Percentiles rank a stretch among this genome's conserved stretches.
Evolutionary conservation across 192 early-diverging fungal species (phyloP).

Genomic region (Backusella macrospora): DNA sequence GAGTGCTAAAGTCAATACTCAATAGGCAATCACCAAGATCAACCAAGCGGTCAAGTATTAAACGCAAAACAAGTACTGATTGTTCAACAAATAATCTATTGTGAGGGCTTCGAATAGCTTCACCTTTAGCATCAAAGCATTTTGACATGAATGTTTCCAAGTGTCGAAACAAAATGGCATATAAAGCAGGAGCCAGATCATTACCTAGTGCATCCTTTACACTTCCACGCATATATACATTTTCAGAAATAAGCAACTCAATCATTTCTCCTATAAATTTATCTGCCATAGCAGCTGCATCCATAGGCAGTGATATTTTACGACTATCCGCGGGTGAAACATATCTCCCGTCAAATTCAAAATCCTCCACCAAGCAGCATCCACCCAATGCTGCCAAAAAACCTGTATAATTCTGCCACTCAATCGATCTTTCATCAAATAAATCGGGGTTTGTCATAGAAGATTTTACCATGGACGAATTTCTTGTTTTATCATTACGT

Average conservation of each 20-base stretch:
- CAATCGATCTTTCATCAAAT: constrained; percentile 32
- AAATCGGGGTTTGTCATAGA: constrained; percentile 5
- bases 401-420: constrained; percentile 80
- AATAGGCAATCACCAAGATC: constrained; percentile 54
- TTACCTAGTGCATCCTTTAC: constrained; percentile 77
- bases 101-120: constrained; percentile 49
- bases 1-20: constrained; percentile 65
- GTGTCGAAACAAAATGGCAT: constrained; percentile 61
- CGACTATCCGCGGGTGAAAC: not conserved
- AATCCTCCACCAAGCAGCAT: constrained; percentile 44
- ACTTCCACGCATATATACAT: constrained; percentile 71
- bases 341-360: not conserved
- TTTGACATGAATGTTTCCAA: constrained; percentile 56
- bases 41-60: constrained; percentile 69
- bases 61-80: constrained; percentile 64
- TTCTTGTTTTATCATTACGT: not conserved
- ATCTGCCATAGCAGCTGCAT: constrained; percentile 58
- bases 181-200: constrained; percentile 69
- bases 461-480: not conserved
- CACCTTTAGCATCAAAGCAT: constrained; percentile 64
- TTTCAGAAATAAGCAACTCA: constrained; percentile 72
- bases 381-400: constrained; percentile 81
- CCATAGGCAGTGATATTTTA: not conserved
- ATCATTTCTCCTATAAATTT: constrained; percentile 75
- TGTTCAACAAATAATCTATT: constrained; percentile 72